Evolutionary conservation across 768 basidiomycete species (phyloP).

Genomic region (Podaxis sp.): DNA sequence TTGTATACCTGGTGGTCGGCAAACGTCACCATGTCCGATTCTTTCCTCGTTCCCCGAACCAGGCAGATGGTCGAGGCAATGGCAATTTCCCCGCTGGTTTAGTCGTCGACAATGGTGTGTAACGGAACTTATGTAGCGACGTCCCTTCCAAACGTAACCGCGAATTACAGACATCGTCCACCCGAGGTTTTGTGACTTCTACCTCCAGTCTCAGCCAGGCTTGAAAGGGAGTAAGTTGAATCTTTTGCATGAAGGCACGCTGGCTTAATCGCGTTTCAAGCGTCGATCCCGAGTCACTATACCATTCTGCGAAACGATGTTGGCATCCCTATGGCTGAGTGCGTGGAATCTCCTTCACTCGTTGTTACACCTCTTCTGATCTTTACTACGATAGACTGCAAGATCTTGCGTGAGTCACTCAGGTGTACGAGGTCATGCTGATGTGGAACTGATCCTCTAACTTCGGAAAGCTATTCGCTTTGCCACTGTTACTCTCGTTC

Average conservation of each 20-base stretch:
- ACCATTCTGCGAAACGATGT: constrained; percentile 38
- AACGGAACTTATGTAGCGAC: neutral
- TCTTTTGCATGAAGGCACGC: neutral
- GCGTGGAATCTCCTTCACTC: constrained; percentile 9
- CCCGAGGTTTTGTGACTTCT: constrained; percentile 48
- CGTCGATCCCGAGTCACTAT: constrained; percentile 47
- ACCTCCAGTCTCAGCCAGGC: constrained; percentile 54
- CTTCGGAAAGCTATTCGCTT: constrained; percentile 33
- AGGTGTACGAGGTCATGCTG: too few species aligned
- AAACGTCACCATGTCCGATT: constrained; percentile 62
- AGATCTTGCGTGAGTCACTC: constrained; percentile 10
- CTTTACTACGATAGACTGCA: neutral
- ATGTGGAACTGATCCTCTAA: neutral
- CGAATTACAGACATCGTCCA: constrained; percentile 32
- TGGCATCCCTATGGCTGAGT: constrained; percentile 30
- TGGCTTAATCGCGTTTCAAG: neutral
- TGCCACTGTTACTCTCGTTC: constrained; percentile 71
- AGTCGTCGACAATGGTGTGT: constrained; percentile 31
- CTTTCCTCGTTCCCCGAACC: constrained; percentile 22
- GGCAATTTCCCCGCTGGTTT: constrained; percentile 43
- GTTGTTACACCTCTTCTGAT: neutral
- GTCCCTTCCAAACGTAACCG: constrained; percentile 15
- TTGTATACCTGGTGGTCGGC: constrained; percentile 60
- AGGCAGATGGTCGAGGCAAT: constrained; percentile 41
- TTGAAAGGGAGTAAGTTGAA: constrained; percentile 48